Conservation (phyloP, 305 asterid species). For the Fraxinus dipetala region DNA sequence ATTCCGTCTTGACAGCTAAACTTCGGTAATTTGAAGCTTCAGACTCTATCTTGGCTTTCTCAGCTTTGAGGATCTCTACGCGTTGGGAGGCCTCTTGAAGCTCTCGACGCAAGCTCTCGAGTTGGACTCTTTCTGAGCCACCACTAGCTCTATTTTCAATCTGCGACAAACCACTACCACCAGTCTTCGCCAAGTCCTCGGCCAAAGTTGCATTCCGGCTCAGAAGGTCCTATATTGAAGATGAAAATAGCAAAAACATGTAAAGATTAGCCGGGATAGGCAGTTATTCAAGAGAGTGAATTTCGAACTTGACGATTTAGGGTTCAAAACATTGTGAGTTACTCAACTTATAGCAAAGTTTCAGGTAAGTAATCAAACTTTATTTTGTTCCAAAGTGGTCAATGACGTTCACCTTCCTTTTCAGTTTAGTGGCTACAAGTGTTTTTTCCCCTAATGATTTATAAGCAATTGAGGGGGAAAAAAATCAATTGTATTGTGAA, state of each 20-base stretch:
- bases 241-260: slow-evolving; percentile 7
- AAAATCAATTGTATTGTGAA: neutral
- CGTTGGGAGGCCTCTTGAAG: slow-evolving; percentile 63
- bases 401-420: neutral
- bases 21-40: slow-evolving; percentile 56
- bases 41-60: slow-evolving; percentile 54
- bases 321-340: neutral
- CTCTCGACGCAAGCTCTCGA: slow-evolving; percentile 68
- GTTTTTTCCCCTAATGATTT: neutral
- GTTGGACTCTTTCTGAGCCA: slow-evolving; percentile 65
- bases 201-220: slow-evolving; percentile 79
- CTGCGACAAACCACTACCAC: slow-evolving; percentile 51
- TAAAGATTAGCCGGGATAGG: slow-evolving; percentile 4
- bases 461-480: neutral
- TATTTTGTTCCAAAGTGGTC: neutral
- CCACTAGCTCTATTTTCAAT: slow-evolving; percentile 46
- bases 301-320: neutral
- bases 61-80: slow-evolving; percentile 64
- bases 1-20: slow-evolving; percentile 60
- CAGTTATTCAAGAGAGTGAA: neutral
- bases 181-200: slow-evolving; percentile 66
- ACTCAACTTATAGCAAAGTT: neutral
- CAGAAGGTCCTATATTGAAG: slow-evolving; percentile 60
- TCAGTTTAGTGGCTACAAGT: neutral
- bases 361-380: neutral